Evolutionary conservation across 1,284 basidiomycete genomes (phyloP).

Genomic region (Leccinum pachyderme): DNA sequence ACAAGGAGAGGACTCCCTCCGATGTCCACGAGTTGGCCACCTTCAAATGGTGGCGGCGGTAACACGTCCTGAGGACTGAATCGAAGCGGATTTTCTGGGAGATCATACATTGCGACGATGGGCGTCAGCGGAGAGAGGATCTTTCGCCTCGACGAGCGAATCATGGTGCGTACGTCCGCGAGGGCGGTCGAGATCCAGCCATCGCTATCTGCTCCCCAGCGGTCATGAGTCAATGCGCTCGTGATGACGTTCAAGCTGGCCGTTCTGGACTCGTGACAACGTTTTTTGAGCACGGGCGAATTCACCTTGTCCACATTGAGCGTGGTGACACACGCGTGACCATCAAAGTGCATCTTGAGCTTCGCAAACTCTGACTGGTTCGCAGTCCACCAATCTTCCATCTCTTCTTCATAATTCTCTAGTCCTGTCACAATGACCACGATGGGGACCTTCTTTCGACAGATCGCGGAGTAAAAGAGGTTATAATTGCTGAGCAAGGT

Average conservation of each 20-base stretch:
- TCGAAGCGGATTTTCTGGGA: conserved; percentile 10
- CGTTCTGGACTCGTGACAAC: conserved; percentile 25
- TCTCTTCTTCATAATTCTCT: conserved; percentile 29
- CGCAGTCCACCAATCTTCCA: conserved; percentile 32
- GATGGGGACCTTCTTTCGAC: conserved; percentile 32
- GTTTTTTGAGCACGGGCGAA: conserved; percentile 28
- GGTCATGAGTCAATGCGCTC: conserved; percentile 20
- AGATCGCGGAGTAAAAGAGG: conserved; percentile 35
- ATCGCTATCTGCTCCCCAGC: conserved; percentile 22
- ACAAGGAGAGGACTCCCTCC: conserved; percentile 19
- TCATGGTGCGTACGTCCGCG: conserved; percentile 26
- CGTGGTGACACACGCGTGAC: conserved; percentile 31
- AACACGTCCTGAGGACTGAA: conserved; percentile 14
- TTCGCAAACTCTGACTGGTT: conserved; percentile 24
- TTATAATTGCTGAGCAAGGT: conserved; percentile 29
- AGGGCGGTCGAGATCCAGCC: conserved; percentile 22
- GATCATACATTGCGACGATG: conserved; percentile 23
- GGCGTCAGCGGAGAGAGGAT: conserved; percentile 11
- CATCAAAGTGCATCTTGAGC: conserved; percentile 32
- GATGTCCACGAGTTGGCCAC: conserved; percentile 19
- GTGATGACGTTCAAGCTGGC: conserved; percentile 20
- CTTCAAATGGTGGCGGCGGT: conserved; percentile 15
- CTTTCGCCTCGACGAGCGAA: conserved; percentile 10
- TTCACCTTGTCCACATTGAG: conserved; percentile 29
- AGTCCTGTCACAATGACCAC: conserved; percentile 30